phyloP scores from a whole-genome alignment of 176 grass and related monocot species.

The Pharus latifolius region DNA sequence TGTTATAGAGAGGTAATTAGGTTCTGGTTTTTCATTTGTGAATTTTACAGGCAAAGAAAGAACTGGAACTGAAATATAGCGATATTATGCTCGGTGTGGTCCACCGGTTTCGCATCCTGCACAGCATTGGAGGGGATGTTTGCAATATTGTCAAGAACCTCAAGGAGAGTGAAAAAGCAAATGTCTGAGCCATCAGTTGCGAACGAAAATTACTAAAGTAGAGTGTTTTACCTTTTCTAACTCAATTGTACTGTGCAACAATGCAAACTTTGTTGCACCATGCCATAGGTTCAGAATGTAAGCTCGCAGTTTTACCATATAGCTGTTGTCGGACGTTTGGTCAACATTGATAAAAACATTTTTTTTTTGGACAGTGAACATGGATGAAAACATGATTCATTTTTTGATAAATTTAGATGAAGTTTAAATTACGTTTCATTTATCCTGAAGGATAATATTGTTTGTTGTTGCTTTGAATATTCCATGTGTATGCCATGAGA shows the following conservation, averaged over 20 bases:
- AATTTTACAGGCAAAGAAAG: conserved; percentile 88
- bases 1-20: conserved; percentile 23
- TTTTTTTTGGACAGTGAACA: too few relatives aligned
- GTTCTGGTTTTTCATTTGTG: conserved; percentile 23
- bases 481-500: too few relatives aligned
- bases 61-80: conserved; percentile 66
- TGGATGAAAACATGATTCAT: too few relatives aligned
- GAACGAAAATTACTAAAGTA: conserved; percentile 10
- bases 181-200: background rate
- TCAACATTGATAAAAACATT: background rate
- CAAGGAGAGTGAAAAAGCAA: background rate
- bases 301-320: conserved; percentile 1
- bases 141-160: conserved; percentile 5
- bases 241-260: conserved; percentile 2
- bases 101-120: background rate
- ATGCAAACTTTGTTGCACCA: conserved; percentile 12
- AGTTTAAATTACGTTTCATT: too few relatives aligned
- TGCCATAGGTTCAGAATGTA: conserved; percentile 12
- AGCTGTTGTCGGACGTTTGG: background rate
- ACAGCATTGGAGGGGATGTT: conserved; percentile 7
- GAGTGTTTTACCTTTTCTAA: background rate
- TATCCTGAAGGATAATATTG: too few relatives aligned
- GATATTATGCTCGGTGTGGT: background rate
- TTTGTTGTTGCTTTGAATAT: too few relatives aligned
- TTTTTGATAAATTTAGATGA: too few relatives aligned